Base-by-base conservation (phyloP, 306 rosid species). In the Macrotyloma uniflorum region DNA sequence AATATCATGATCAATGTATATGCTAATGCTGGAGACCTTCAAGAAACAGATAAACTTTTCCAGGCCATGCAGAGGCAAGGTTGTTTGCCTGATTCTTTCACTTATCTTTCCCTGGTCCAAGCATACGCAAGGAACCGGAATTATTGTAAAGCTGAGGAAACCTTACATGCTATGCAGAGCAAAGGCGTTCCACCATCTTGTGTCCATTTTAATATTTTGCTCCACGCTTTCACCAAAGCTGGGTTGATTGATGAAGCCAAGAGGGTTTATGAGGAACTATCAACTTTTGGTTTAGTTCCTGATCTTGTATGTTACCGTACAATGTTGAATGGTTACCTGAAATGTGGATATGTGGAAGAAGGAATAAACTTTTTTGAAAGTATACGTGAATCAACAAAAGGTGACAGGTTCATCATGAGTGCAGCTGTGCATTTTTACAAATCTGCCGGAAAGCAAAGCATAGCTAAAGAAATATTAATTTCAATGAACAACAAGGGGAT, bases 1-100 rank as follows among this genome's bases (percentile, higher is more conserved):
- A 88, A 94, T 40, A 92, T 94, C 55, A 92, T 94, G 97, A 89
- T 89, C 79, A 83, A 92, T 70, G 95, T 89, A 28, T 90, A 89
- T 74, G 98, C 95, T 24, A 82, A 76, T 58, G 93, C 91, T 5
- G 98, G 97, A 83, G 33, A 78, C 64, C 70, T 81, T 75, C 78
- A 85, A 59, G 91, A 89, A 87, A 90, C 85, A 35, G 89, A 89
- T 72, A 80, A 91, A 49, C 83, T 89, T 87, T 84, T 89, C 80
- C 77, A 81, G 53, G 89, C 85, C 64, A 92, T 94, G 97, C 84
- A 87, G 85, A 77, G 63, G 74, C 85, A 90, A 59, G 90, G 89
- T 74, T 82, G 65, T 79, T 71, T 59, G 63, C 95, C 97, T 0
- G 97, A 94, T 86, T 86, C 95, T 50, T 83, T 82, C 75, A 87